Conservation (phyloP, 139 green algal species). For the Zygnema cylindricum region DNA sequence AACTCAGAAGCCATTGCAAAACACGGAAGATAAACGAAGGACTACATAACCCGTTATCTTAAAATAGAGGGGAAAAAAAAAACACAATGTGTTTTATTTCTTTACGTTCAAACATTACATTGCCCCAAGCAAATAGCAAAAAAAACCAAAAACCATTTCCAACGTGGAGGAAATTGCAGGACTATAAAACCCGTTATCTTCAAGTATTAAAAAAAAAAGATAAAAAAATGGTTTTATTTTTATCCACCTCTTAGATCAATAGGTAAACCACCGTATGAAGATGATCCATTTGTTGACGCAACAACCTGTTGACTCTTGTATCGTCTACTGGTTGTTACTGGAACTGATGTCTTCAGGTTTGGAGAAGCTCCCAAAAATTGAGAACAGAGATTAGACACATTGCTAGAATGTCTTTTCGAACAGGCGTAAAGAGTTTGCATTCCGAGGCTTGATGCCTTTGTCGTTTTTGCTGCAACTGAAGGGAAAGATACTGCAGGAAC, state of each 20-base stretch:
- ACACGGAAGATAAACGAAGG: not conserved
- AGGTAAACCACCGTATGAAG: not conserved
- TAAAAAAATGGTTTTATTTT: not conserved
- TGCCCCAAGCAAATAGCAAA: not conserved
- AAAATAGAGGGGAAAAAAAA: not conserved
- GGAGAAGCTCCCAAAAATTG: not conserved
- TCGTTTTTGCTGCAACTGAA: not conserved
- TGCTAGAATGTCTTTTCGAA: not conserved
- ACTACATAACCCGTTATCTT: not conserved
- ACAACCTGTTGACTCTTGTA: not conserved
- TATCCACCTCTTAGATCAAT: slow-evolving; percentile 27
- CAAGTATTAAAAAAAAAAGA: not conserved
- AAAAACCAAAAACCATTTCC: not conserved
- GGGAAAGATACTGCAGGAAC: not conserved
- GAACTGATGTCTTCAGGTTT: not conserved
- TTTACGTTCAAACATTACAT: not conserved
- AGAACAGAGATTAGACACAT: not conserved
- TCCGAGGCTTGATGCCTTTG: not conserved
- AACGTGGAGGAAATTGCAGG: too few species aligned
- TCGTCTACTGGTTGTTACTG: not conserved
- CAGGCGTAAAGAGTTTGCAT: not conserved
- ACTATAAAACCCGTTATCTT: not conserved
- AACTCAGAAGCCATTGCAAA: not conserved
- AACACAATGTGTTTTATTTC: not conserved
- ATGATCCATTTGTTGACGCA: not conserved